Conservation (phyloP, 352 stramenopile genomes). For the Phytophthora lateralis region DNA sequence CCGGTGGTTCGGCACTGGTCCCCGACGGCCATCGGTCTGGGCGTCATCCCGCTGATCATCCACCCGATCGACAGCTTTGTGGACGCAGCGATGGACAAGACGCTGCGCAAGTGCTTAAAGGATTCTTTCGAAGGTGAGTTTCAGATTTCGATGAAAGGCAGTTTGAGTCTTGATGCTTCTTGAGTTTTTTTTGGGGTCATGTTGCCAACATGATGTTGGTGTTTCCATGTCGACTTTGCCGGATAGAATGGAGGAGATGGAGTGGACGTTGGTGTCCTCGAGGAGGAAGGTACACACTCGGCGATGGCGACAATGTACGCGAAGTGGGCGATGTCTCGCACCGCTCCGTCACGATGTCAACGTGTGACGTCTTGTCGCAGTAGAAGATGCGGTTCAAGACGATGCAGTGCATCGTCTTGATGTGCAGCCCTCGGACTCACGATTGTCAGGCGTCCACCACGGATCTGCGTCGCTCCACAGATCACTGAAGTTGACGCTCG, state of each 20-base stretch:
- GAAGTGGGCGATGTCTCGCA: conserved; percentile 24
- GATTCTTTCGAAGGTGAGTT: conserved; percentile 31
- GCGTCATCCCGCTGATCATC: conserved; percentile 88
- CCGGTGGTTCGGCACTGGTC: conserved; percentile 58
- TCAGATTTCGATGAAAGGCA: not conserved
- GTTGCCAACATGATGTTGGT: too few relatives aligned
- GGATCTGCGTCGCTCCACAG: conserved; percentile 30
- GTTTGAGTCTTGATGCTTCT: not conserved
- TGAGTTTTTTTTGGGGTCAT: conserved; percentile 4
- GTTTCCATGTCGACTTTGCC: conserved; percentile 12
- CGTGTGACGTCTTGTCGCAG: conserved; percentile 4
- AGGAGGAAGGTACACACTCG: conserved; percentile 27
- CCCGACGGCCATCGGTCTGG: conserved; percentile 77
- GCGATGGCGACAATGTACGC: conserved; percentile 16
- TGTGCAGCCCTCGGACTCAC: conserved; percentile 31
- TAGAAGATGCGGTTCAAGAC: conserved; percentile 38
- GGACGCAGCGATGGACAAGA: conserved; percentile 58
- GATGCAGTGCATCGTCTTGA: conserved; percentile 32
- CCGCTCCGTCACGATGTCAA: conserved; percentile 31
- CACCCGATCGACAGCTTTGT: conserved; percentile 84
- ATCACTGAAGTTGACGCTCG: conserved; percentile 25
- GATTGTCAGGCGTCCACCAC: conserved; percentile 10
- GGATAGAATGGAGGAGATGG: conserved; percentile 8
- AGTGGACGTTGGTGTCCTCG: conserved; percentile 23
- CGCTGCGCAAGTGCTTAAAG: conserved; percentile 52